These are phyloP conservation scores for Maudiozyma turicensis DNA, from an alignment of 805 yeast species.

Conservation along the genomic window DNA sequence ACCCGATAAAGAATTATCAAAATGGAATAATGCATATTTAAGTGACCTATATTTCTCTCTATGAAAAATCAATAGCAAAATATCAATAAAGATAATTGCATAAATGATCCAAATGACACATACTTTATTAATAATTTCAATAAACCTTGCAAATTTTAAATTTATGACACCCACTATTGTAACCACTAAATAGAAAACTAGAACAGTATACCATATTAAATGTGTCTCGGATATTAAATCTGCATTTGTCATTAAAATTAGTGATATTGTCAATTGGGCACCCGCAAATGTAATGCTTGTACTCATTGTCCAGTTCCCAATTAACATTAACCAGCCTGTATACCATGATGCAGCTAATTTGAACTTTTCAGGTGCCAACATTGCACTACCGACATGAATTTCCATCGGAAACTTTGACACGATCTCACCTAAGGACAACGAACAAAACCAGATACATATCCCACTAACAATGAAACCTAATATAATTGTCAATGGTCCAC, in stretches of 20 bases:
- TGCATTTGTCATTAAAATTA: constrained; percentile 51
- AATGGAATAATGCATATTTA: constrained; percentile 49
- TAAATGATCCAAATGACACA: constrained; percentile 71
- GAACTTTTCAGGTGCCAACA: constrained; percentile 49
- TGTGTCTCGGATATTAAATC: constrained; percentile 45
- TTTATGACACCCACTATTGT: constrained; percentile 54
- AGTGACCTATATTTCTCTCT: constrained; percentile 47
- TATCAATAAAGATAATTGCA: constrained; percentile 59
- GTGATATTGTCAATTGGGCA: constrained; percentile 58
- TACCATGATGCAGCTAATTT: constrained; percentile 61
- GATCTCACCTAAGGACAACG: constrained; percentile 67
- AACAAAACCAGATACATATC: constrained; percentile 51
- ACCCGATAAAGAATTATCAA: constrained; percentile 66
- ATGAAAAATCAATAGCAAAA: constrained; percentile 49
- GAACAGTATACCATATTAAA: constrained; percentile 40
- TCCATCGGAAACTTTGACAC: constrained; percentile 70
- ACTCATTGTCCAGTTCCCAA: constrained; percentile 74
- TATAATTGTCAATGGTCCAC: constrained; percentile 66
- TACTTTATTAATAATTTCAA: constrained; percentile 54
- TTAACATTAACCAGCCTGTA: constrained; percentile 64
- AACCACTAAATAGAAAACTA: constrained; percentile 48
- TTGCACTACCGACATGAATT: constrained; percentile 68
- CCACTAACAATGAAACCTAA: constrained; percentile 68
- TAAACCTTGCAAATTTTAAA: constrained; percentile 45
- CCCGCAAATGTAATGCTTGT: constrained; percentile 69